Base-by-base conservation (phyloP, 257 asterid species). In the Cynanchum wilfordii region DNA sequence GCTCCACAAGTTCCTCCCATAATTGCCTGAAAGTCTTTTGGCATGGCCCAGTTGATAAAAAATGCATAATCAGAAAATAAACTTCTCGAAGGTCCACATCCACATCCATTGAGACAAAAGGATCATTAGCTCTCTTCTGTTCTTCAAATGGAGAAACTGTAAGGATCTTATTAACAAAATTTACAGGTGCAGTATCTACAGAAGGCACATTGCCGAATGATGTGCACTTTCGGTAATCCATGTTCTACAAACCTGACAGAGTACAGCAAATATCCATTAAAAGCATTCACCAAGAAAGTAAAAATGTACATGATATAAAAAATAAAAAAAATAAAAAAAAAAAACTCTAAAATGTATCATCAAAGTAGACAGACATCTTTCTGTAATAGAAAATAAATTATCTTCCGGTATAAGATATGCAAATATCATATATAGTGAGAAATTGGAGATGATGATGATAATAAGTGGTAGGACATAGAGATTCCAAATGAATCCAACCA, bases 31-130 rank as follows among this genome's bases (percentile, higher is more conserved):
- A 83, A 29, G 99, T 81, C 77, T 83, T 87, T 70, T 82, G 91
- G 85, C 96, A 94, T 16, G 99, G 97, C 60, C 99, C 96, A 78
- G 93, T 79, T 65, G 99, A 89, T 70, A 94, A 91, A 82, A 94
- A 91, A 87, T 91, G 99, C 96, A 89, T 79, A 75, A 94, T 87
- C 84, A 94, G 75, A 78, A 89, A 94, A 83, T 94, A 91, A 69
- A 94, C 85, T 83, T 94, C 99, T 68, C 89, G 87, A 55, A 86
- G 82, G 78, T 94, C 96, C 77, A 91, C 80, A 82, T 91, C 90
- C 47, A 86, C 80, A 75, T 91, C 88, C 84, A 77, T 74, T 70
- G 81, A 75, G 74, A 82, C 74, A 70, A 80, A 83, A 74, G 33
- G 76, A 64, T 84, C 89, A 65, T 79, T 81, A 67, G 78, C 82